These are phyloP conservation scores for Solanum sejunctum DNA, from an alignment of 257 asterid species.

Conservation along the genomic window DNA sequence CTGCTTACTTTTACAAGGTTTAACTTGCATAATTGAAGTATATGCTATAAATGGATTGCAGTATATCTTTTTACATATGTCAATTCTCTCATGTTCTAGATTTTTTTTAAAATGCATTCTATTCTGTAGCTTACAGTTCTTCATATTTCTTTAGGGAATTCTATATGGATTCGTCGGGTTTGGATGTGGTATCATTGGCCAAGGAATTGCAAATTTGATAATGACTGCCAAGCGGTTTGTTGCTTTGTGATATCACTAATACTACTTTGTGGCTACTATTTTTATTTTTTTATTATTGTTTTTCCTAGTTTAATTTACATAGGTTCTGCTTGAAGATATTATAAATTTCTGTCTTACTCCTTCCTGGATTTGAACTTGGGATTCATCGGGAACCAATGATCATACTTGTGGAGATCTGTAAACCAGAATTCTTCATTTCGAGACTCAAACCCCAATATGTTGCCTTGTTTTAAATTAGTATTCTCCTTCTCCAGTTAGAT, in stretches of 20 bases:
- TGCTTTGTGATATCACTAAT: neutral
- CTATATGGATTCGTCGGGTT: slow-evolving; percentile 88
- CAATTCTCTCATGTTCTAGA: neutral
- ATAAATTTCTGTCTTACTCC: neutral
- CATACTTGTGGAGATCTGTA: neutral
- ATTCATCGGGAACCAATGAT: neutral
- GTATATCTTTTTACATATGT: neutral
- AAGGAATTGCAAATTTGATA: slow-evolving; percentile 90
- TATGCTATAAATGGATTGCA: neutral
- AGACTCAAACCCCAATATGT: neutral
- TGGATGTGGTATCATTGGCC: slow-evolving; percentile 93
- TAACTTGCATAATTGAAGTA: neutral
- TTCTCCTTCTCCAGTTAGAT: neutral
- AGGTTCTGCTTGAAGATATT: neutral
- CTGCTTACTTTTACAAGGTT: slow-evolving; percentile 84
- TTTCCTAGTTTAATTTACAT: neutral
- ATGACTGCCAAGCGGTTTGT: slow-evolving; percentile 91
- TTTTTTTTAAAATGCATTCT: neutral
- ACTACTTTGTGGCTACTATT: neutral
- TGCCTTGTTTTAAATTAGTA: neutral
- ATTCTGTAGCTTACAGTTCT: neutral
- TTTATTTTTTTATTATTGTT: neutral
- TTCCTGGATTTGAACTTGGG: slow-evolving; percentile 1
- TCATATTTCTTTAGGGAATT: slow-evolving; percentile 50
- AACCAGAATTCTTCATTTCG: neutral